A percentile compares a stretch with the other conserved stretches of the same genome.
Evolutionary conservation across 2,329 filamentous ascomycete genomes (phyloP).

Genomic region (Talaromyces sp.): DNA sequence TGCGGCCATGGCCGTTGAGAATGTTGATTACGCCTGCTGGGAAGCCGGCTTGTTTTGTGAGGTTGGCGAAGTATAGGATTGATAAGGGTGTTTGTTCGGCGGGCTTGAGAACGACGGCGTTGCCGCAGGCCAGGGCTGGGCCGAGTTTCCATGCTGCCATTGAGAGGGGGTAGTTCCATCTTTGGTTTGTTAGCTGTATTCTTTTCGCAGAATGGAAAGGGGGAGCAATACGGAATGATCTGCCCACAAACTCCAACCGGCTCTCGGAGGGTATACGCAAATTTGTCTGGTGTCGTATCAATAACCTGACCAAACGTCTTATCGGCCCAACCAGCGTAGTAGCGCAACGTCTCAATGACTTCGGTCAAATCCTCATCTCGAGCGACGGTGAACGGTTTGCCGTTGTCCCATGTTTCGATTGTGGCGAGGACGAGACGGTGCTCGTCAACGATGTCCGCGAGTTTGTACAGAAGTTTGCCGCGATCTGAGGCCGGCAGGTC

Average conservation of each 20-base stretch:
- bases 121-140: conserved; percentile 53
- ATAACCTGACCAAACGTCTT: conserved; percentile 76
- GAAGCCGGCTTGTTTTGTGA: conserved; percentile 70
- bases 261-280: conserved; percentile 73
- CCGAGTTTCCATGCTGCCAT: conserved; percentile 71
- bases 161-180: conserved; percentile 72
- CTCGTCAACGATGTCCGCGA: conserved; percentile 29
- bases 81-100: conserved; percentile 58
- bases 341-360: conserved; percentile 60
- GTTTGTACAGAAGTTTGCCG: conserved; percentile 25
- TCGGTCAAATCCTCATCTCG: conserved; percentile 62
- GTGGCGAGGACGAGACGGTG: conserved; percentile 26
- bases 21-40: conserved; percentile 75
- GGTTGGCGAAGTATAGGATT: conserved; percentile 59
- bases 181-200: not conserved
- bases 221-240: conserved; percentile 59
- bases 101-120: conserved; percentile 56
- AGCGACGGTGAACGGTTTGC: conserved; percentile 65
- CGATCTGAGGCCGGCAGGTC: conserved; percentile 47
- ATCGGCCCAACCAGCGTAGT: conserved; percentile 77
- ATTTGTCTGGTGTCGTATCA: conserved; percentile 64
- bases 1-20: conserved; percentile 66
- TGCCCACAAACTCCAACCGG: conserved; percentile 73
- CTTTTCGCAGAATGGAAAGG: not conserved
- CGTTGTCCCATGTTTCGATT: conserved; percentile 29